Conservation (phyloP, 73 alveolate genomes). For the Uronychia setigera region DNA sequence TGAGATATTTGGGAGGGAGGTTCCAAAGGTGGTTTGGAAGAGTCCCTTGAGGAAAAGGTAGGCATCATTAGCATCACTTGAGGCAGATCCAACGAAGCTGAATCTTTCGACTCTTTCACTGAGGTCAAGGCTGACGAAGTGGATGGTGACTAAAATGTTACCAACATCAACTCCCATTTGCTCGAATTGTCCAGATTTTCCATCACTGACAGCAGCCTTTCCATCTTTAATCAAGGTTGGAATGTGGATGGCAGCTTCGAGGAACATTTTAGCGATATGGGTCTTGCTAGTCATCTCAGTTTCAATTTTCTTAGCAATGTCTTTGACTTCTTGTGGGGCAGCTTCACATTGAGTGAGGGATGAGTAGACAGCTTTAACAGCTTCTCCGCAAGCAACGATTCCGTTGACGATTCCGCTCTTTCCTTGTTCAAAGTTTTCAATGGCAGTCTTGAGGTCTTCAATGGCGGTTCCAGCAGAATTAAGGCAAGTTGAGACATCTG, state of each 20-base stretch:
- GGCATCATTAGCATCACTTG: background rate
- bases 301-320: background rate
- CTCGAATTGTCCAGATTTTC: background rate
- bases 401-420: background rate
- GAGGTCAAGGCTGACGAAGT: no score
- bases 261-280: background rate
- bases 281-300: background rate
- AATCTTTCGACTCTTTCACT: background rate
- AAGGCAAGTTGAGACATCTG: background rate
- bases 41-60: background rate
- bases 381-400: background rate
- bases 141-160: background rate
- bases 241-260: background rate
- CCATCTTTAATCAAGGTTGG: background rate
- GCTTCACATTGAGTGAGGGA: background rate
- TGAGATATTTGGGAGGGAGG: background rate
- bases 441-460: background rate
- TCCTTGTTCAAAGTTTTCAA: background rate
- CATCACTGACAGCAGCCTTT: background rate
- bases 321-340: background rate
- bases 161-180: background rate
- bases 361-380: background rate
- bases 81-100: background rate
- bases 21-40: background rate
- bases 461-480: background rate